Evolutionary conservation across 2,329 filamentous ascomycete genomes (phyloP), one percentile per base, ranked within the genome.

Genomic region (Kalmusia sp.): DNA sequence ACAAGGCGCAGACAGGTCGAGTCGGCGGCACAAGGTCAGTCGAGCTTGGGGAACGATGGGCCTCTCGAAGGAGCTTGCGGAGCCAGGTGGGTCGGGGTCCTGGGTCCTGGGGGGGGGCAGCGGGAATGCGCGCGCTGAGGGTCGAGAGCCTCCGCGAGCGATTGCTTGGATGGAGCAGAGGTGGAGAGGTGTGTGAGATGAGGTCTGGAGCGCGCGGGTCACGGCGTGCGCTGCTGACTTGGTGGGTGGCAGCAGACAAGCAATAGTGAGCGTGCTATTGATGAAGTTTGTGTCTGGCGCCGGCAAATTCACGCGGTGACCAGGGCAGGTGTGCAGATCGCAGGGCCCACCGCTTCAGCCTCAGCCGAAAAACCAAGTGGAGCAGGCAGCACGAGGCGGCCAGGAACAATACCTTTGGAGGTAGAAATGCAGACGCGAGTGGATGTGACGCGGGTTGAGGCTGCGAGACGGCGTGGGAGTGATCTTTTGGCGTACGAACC

Each of bases 281-380:
- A 52, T 47, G 54, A 60, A 62, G 66, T 67, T 66, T 65, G 61
- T 65, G 61, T 59, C 61, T 67, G 65, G 64, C 60, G 66, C 52
- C 64, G 65, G 64, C 62, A 67, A 61, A 54, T 64, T 64, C 57
- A 63, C 61, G 63, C 64, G 61, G 64, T 52, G 62, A 68, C 66
- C 62, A 71, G 69, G 69, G 65, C 64, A 34, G 60, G 64, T 55
- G 43, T 70, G 69, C 65, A 70, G 69, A 70, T 70, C 67, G 57
- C 48, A 52, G 64, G 68, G 64, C 67, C 69, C 69, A 70, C 65
- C 58, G 60, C 61, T 70, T 72, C 66, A 72, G 70, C 67, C 68
- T 73, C 70, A 69, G 61, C 63, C 68, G 69, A 68, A 59, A 58
- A 58, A 52, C 65, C 68, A 70, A 69, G 66, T 69, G 69, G 68